These are phyloP conservation scores for Jackrogersella minutella DNA, from an alignment of 495 filamentous ascomycete species.

Conservation along the genomic window DNA sequence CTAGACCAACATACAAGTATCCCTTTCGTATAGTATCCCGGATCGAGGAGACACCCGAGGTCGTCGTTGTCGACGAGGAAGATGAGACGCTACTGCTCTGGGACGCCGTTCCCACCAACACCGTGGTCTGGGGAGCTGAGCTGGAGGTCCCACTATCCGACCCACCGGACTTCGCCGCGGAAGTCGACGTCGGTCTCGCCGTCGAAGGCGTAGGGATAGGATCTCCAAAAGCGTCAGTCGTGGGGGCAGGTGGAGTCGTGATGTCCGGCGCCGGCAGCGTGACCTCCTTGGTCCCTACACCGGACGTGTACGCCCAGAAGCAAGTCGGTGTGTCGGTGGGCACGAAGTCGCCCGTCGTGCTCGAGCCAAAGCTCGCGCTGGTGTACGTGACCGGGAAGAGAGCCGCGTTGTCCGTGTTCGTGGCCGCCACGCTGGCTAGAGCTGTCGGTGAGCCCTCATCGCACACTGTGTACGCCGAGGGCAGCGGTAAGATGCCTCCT, in stretches of 20 bases:
- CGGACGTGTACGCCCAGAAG: constrained; percentile 27
- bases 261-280: constrained; percentile 25
- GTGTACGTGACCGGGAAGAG: constrained; percentile 27
- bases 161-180: neutral
- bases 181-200: neutral
- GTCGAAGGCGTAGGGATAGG: neutral
- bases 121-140: neutral
- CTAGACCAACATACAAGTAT: constrained; percentile 1
- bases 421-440: constrained; percentile 23
- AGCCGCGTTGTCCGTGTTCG: constrained; percentile 28
- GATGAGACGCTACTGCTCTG: neutral
- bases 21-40: neutral
- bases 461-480: constrained; percentile 11
- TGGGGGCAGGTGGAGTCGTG: constrained; percentile 3
- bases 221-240: constrained; percentile 8
- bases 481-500: neutral
- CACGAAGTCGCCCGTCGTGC: constrained; percentile 16
- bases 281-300: constrained; percentile 3
- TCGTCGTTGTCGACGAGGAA: constrained; percentile 6
- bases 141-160: neutral
- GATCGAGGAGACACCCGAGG: constrained; percentile 7
- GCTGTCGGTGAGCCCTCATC: constrained; percentile 22
- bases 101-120: neutral
- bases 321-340: constrained; percentile 19
- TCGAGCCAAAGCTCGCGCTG: constrained; percentile 16